Evolutionary conservation across 345 rosid species (phyloP).

Genomic region (Corchorus capsularis): DNA sequence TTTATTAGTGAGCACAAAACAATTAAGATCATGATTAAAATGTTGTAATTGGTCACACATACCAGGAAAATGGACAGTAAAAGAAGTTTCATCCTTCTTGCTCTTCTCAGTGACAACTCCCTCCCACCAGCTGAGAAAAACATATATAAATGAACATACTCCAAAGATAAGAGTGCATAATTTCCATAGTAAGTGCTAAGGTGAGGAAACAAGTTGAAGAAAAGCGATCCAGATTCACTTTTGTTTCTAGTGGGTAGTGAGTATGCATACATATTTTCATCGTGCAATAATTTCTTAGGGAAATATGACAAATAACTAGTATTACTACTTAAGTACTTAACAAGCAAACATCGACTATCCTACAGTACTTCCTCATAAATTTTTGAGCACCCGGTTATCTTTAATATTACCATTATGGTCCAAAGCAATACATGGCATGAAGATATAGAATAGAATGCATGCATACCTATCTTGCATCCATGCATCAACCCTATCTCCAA

Average conservation of each 20-base stretch:
- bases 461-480: constrained; percentile 82
- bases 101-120: constrained; percentile 81
- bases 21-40: background rate
- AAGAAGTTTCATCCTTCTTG: constrained; percentile 71
- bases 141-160: constrained; percentile 18
- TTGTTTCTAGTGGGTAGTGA: background rate
- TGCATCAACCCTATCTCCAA: constrained; percentile 92
- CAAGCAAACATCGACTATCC: constrained; percentile 8
- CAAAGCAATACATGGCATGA: constrained; percentile 7
- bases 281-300: background rate
- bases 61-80: constrained; percentile 85
- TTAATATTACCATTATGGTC: background rate
- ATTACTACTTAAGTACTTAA: background rate
- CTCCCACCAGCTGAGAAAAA: constrained; percentile 82
- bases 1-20: background rate
- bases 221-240: background rate
- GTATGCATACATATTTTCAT: background rate
- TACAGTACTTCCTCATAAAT: background rate
- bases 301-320: background rate
- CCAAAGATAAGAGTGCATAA: background rate
- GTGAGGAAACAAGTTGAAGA: background rate
- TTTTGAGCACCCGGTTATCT: background rate
- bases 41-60: constrained; percentile 8
- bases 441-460: background rate
- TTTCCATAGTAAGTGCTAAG: no score